Evolutionary conservation across 352 stramenopile genomes (phyloP).

Genomic region (Phytopythium cucurbitacearum): DNA sequence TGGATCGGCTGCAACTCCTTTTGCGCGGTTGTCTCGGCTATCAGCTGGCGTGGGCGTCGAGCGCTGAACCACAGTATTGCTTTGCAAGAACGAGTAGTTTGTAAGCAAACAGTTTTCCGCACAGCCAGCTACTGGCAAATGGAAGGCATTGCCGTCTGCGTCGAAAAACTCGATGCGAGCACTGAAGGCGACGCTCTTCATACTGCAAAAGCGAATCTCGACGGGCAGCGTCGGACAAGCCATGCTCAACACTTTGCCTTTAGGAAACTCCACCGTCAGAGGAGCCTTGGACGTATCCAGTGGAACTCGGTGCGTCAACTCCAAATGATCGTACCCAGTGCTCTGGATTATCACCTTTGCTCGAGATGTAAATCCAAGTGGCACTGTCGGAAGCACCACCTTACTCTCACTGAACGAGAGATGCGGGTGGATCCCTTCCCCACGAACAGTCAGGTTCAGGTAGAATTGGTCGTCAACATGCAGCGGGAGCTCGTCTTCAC

Average conservation of each 20-base stretch:
- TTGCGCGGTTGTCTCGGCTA: neutral
- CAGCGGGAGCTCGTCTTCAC: slow-evolving; percentile 67
- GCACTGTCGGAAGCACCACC: slow-evolving; percentile 87
- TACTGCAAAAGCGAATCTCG: slow-evolving; percentile 78
- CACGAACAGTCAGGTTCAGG: slow-evolving; percentile 72
- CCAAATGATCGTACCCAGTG: slow-evolving; percentile 89
- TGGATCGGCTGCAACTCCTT: neutral
- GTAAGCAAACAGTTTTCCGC: slow-evolving; percentile 92
- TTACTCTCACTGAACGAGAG: slow-evolving; percentile 88
- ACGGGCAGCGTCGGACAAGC: slow-evolving; percentile 76
- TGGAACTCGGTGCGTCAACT: slow-evolving; percentile 79
- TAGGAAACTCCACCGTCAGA: slow-evolving; percentile 85
- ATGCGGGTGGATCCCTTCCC: slow-evolving; percentile 88
- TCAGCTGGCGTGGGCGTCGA: neutral
- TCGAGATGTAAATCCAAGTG: slow-evolving; percentile 67
- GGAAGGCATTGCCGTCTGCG: slow-evolving; percentile 82
- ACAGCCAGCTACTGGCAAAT: slow-evolving; percentile 79
- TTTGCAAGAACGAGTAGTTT: slow-evolving; percentile 82
- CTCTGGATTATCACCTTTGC: slow-evolving; percentile 79
- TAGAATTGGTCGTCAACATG: slow-evolving; percentile 73
- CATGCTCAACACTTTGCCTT: slow-evolving; percentile 85
- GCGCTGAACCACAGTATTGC: neutral
- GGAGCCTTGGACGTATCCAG: slow-evolving; percentile 75
- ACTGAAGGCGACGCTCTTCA: slow-evolving; percentile 89
- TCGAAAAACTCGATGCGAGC: slow-evolving; percentile 92